Percentiles rank a stretch among this genome's conserved stretches.
Conservation (phyloP, 768 basidiomycete genomes). For the Xerocomellus dryophilus region DNA sequence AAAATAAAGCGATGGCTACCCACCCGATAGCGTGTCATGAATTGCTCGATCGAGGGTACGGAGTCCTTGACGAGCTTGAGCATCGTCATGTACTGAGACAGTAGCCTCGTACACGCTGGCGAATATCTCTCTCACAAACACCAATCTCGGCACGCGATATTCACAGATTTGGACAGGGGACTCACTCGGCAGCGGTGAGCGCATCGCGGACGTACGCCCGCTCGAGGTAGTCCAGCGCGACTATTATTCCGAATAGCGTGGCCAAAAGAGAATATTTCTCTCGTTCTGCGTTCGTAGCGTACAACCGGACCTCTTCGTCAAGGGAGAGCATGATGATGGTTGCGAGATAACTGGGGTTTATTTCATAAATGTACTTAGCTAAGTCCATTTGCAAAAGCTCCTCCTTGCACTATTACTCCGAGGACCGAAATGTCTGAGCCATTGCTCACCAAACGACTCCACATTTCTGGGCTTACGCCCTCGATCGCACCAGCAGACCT, state of each 20-base stretch:
- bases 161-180: slow-evolving; percentile 14
- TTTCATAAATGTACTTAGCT: slow-evolving; percentile 1
- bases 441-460: slow-evolving; percentile 55
- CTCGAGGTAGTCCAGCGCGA: slow-evolving; percentile 91
- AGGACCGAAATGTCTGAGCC: slow-evolving; percentile 15
- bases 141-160: slow-evolving; percentile 5
- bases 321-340: slow-evolving; percentile 48
- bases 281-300: slow-evolving; percentile 82
- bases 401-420: background rate
- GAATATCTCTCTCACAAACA: slow-evolving; percentile 71
- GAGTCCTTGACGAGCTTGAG: slow-evolving; percentile 90
- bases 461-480: slow-evolving; percentile 74
- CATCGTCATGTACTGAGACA: slow-evolving; percentile 98
- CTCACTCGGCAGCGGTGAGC: slow-evolving; percentile 87
- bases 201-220: slow-evolving; percentile 93
- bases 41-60: slow-evolving; percentile 81
- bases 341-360: background rate
- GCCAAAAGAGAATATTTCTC: slow-evolving; percentile 86
- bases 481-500: slow-evolving; percentile 57
- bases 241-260: slow-evolving; percentile 88
- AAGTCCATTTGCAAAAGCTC: slow-evolving; percentile 11
- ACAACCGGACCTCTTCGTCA: slow-evolving; percentile 90
- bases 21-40: slow-evolving; percentile 87
- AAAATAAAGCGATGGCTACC: slow-evolving; percentile 18
- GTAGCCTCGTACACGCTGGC: slow-evolving; percentile 89